Conservation (phyloP, 1,284 basidiomycete species). For the Rhizopogon parksii region DNA sequence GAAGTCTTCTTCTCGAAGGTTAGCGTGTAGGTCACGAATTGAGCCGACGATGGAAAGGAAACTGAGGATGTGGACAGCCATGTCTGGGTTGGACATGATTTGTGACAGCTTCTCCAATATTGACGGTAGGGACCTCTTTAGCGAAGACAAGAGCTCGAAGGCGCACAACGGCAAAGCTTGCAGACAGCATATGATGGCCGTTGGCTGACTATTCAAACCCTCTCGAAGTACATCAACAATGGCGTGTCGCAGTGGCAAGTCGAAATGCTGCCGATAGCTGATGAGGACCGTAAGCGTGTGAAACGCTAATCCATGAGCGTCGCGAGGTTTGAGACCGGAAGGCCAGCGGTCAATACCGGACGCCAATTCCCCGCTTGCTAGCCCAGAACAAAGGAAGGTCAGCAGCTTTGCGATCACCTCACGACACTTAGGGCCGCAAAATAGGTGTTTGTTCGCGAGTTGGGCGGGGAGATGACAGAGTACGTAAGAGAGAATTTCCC, state of each 20-base stretch:
- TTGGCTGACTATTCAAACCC: slow-evolving; percentile 73
- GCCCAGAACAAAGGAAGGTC: slow-evolving; percentile 61
- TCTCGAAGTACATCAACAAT: slow-evolving; percentile 81
- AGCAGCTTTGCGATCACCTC: slow-evolving; percentile 62
- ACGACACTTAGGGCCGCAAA: slow-evolving; percentile 83
- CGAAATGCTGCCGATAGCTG: slow-evolving; percentile 81
- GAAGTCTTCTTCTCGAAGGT: slow-evolving; percentile 91
- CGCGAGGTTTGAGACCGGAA: slow-evolving; percentile 60
- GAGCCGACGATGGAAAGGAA: slow-evolving; percentile 88
- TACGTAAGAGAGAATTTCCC: slow-evolving; percentile 93
- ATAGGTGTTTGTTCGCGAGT: slow-evolving; percentile 92
- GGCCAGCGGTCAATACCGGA: slow-evolving; percentile 60
- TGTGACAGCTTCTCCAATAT: slow-evolving; percentile 88
- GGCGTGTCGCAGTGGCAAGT: slow-evolving; percentile 58
- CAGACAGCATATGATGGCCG: slow-evolving; percentile 87
- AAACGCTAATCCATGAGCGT: slow-evolving; percentile 85
- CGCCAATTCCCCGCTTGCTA: slow-evolving; percentile 57
- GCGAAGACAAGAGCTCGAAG: slow-evolving; percentile 82
- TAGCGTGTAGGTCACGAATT: slow-evolving; percentile 73
- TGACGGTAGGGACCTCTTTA: slow-evolving; percentile 74
- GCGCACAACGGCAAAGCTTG: slow-evolving; percentile 86
- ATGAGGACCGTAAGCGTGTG: slow-evolving; percentile 86
- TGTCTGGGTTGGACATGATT: slow-evolving; percentile 90
- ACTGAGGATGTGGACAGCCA: slow-evolving; percentile 94
- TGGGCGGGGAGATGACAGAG: slow-evolving; percentile 90